phyloP scores from a whole-genome alignment of 2,329 filamentous ascomycete species.

The Tympanopsis confertula region DNA sequence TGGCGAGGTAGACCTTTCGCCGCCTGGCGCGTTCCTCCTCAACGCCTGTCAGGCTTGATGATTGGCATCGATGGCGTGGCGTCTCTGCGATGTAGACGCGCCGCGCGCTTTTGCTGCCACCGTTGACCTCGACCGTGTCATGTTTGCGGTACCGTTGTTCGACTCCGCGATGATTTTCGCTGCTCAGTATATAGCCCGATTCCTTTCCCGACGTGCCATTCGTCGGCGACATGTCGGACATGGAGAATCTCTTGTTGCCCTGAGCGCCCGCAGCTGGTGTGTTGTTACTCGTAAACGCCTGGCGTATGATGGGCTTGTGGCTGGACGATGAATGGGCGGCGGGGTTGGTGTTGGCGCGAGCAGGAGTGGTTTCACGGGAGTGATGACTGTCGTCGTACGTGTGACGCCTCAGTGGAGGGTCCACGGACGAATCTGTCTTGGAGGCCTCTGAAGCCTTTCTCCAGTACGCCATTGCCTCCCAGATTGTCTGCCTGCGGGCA shows the following conservation, averaged over 20 bases:
- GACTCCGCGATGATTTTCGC: not conserved
- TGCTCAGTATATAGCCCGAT: not conserved
- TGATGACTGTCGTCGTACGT: no score
- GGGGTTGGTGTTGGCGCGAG: not conserved
- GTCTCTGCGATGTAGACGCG: not conserved
- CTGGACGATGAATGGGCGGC: conserved; percentile 3
- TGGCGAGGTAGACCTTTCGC: not conserved
- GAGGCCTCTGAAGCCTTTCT: conserved; percentile 1
- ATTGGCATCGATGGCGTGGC: not conserved
- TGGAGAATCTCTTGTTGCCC: not conserved
- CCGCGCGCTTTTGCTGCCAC: not conserved
- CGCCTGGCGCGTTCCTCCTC: not conserved
- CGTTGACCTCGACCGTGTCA: no score
- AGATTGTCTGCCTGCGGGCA: conserved; percentile 4
- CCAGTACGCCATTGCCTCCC: conserved; percentile 3
- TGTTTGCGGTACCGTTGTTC: not conserved
- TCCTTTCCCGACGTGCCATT: not conserved
- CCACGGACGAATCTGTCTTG: not conserved
- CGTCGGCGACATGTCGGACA: not conserved
- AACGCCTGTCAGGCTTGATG: not conserved
- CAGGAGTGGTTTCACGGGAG: not conserved
- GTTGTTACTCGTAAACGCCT: conserved; percentile 4
- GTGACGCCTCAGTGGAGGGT: not conserved
- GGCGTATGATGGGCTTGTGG: conserved; percentile 4
- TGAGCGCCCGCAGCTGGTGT: conserved; percentile 9